A percentile compares a stretch with the other conserved stretches of the same genome.
Evolutionary conservation across 202 grass and related monocot species (phyloP).

Genomic region (Brachypodium distachyon): DNA sequence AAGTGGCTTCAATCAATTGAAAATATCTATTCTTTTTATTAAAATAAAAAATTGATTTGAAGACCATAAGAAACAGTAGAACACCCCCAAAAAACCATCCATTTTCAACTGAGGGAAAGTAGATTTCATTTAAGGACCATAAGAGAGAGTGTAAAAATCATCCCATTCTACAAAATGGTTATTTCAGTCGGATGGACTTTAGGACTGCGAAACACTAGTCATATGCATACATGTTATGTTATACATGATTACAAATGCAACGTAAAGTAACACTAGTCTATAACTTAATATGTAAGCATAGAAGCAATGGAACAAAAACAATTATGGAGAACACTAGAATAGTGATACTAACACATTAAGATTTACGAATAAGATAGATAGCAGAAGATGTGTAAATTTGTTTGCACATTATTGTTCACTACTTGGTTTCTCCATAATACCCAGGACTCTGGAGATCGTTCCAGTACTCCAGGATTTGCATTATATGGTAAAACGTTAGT

Average conservation of each 20-base stretch:
- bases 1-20: not conserved
- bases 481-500: not conserved
- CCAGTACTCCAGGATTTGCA: not conserved
- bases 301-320: not conserved
- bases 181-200: not conserved
- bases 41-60: not conserved
- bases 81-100: not conserved
- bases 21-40: not conserved
- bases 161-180: not conserved
- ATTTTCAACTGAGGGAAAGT: not conserved
- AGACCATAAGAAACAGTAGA: not conserved
- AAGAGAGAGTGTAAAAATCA: not conserved
- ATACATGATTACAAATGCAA: not conserved
- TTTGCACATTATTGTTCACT: not conserved
- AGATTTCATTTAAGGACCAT: not conserved
- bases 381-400: not conserved
- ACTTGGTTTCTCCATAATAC: not conserved
- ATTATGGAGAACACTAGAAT: not conserved
- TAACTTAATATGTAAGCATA: not conserved
- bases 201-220: not conserved
- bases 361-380: not conserved
- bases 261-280: not conserved
- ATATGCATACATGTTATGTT: not conserved
- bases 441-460: not conserved
- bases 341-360: not conserved